A percentile compares a stretch with the other conserved stretches of the same genome.
Conservation (phyloP, 768 basidiomycete species). For the Heimioporus sp. region DNA sequence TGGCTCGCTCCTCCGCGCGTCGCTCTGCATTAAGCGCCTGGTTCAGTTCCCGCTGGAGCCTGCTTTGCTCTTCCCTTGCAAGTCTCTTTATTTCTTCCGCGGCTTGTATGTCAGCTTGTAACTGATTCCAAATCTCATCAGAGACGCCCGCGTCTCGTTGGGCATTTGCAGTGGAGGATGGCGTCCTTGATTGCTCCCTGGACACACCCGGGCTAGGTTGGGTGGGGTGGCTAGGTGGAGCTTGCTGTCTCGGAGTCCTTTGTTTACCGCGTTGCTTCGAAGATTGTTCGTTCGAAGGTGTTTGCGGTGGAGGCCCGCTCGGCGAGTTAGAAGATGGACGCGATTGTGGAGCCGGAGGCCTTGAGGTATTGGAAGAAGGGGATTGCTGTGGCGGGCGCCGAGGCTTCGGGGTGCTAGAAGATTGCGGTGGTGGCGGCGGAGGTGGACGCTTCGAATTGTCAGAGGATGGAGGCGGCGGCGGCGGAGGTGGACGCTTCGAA, state of each 20-base stretch:
- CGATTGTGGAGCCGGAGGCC: not conserved
- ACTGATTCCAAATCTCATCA: conserved; percentile 49
- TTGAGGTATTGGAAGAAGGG: not conserved
- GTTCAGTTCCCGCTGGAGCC: conserved; percentile 15
- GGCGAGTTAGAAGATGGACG: conserved; percentile 1
- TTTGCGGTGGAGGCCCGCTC: conserved; percentile 8
- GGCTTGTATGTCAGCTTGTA: conserved; percentile 39
- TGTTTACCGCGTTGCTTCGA: conserved; percentile 1
- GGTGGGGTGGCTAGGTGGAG: conserved; percentile 2
- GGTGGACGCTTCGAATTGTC: too few species aligned
- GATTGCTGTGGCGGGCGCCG: too few species aligned
- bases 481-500: too few species aligned
- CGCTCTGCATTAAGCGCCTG: conserved; percentile 17
- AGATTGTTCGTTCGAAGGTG: conserved; percentile 7
- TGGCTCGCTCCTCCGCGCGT: conserved; percentile 23
- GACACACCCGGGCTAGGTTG: not conserved
- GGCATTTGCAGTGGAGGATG: not conserved
- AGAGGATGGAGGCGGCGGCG: too few species aligned
- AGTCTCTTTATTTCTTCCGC: conserved; percentile 17
- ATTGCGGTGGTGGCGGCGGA: too few species aligned
- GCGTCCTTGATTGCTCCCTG: not conserved
- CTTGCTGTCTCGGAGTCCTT: not conserved
- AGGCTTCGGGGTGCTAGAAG: too few species aligned
- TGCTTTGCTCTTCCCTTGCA: conserved; percentile 16
- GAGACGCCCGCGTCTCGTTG: conserved; percentile 51